Evolutionary conservation across 106 monocot genomes (phyloP), one percentile per base, ranked within the genome.

Genomic region (Platanthera zijinensis): DNA sequence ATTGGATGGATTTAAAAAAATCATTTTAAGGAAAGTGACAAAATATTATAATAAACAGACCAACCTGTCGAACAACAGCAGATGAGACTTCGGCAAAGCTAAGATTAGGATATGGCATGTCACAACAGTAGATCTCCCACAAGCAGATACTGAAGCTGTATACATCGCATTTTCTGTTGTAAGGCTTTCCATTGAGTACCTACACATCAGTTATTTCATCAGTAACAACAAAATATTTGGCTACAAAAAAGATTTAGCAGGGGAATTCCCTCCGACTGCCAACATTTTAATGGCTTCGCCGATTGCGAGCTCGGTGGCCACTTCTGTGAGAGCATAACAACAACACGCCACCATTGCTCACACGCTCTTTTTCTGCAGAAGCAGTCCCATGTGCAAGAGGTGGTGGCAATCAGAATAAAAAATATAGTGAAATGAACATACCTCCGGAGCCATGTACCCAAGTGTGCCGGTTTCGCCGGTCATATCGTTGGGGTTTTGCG

Each of bases 401-500:
- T 25, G 25, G 25, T 0, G 25, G 25, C 25, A 25, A 25, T 25
- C 25, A 25, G 25, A 25, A 25, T 25, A 25, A 25, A 25, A 39
- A 3, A 1, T 39, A 39, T 39, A 39, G 39, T 3, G 39, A 39
- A 39, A 39, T 39, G 39, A 39, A 39, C 39, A 39, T 39, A 89
- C 92, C 92, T 92, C 92, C 18, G 92, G 92, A 53, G 89, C 92
- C 92, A 89, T 92, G 75, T 92, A 89, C 14, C 89, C 87, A 71
- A 92, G 92, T 5, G 92, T 89, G 22, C 89, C 92, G 10, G 88
- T 88, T 75, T 82, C 83, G 49, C 85, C 88, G 71, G 88, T 88
- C 88, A 88, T 88, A 51, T 88, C 88, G 17, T 81, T 80, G 14
- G 88, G 88, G 73, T 88, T 88, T 70, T 88, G 88, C 73, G 92